Evolutionary conservation across 2,329 filamentous ascomycete species (phyloP).

Genomic region (Thielaviopsis populi): DNA sequence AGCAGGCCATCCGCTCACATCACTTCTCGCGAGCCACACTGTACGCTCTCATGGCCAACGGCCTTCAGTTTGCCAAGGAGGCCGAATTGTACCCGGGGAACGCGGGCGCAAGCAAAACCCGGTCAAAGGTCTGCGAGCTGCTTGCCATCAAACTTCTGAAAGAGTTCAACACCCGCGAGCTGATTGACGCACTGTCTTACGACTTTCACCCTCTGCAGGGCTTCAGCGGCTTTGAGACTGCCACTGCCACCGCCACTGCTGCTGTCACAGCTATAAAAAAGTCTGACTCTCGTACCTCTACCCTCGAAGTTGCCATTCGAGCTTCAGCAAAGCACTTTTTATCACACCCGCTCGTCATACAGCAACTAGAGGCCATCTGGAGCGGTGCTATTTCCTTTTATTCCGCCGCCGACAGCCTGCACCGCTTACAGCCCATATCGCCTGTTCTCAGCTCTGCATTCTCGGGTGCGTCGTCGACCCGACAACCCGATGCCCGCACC

Average conservation of each 20-base stretch:
- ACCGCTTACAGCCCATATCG: constrained; percentile 38
- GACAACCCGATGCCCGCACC: constrained; percentile 13
- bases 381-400: constrained; percentile 91
- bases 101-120: constrained; percentile 66
- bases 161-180: constrained; percentile 75
- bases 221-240: constrained; percentile 36
- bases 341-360: constrained; percentile 78
- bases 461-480: background rate
- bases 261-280: constrained; percentile 25
- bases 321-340: constrained; percentile 87
- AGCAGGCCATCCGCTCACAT: constrained; percentile 67
- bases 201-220: constrained; percentile 90
- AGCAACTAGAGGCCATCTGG: constrained; percentile 95
- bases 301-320: constrained; percentile 82
- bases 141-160: constrained; percentile 78
- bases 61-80: constrained; percentile 84
- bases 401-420: constrained; percentile 70
- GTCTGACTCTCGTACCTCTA: constrained; percentile 58
- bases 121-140: constrained; percentile 79
- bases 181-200: constrained; percentile 88
- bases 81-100: constrained; percentile 68
- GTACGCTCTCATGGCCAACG: constrained; percentile 86
- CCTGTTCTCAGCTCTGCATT: constrained; percentile 15
- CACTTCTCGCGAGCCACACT: constrained; percentile 78
- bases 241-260: constrained; percentile 25